Base-by-base conservation (phyloP, 2,329 filamentous ascomycete species). In the Fusarium fracticaudum region DNA sequence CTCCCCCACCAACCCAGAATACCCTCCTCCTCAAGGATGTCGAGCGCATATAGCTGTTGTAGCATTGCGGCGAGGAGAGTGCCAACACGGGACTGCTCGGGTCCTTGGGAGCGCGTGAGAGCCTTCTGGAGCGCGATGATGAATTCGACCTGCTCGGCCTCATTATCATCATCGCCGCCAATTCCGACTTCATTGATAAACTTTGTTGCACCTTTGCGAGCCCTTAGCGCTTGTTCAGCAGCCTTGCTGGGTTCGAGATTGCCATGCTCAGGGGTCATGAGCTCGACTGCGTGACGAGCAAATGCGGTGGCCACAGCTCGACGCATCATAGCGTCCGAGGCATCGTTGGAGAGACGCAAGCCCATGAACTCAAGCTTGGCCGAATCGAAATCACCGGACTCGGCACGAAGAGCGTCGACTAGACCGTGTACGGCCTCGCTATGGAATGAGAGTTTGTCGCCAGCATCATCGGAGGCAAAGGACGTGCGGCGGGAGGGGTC, bases 291-390 rank as follows among this genome's bases (percentile, higher is more conserved):
- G 65, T 93, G 92, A 78, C 93, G 94, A 78, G 94, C 93, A 80
- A 98, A 96, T 2, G 95, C 93, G 5, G 92, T 90, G 6, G 94
- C 94, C 31, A 98, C 92, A 22, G 96, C 95, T 40, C 92, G 92
- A 50, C 96, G 93, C 79, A 98, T 94, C 82, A 96, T 93, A 74
- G 92, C 89, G 79, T 98, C 96, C 2, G 94, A 95, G 6, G 96
- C 96, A 79, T 98, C 94, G 78, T 93, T 94, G 62, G 92, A 93
- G 82, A 99, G 94, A 17, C 96, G 92, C n/a, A 98, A 87, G 53
- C 94, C 94, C 86, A 95, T 97, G 72, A 99, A 93, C 81, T 99
- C 96, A 40, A 98, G 89, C 81, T 96, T 94, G 57, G 90, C 89
- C 6, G 87, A 87, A 78, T 98, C 95, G 73, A 97, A 96, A 80